Evolutionary conservation across 768 basidiomycete genomes (phyloP), one percentile per base, ranked within the genome.

Genomic region (Auriscalpium vulgare): DNA sequence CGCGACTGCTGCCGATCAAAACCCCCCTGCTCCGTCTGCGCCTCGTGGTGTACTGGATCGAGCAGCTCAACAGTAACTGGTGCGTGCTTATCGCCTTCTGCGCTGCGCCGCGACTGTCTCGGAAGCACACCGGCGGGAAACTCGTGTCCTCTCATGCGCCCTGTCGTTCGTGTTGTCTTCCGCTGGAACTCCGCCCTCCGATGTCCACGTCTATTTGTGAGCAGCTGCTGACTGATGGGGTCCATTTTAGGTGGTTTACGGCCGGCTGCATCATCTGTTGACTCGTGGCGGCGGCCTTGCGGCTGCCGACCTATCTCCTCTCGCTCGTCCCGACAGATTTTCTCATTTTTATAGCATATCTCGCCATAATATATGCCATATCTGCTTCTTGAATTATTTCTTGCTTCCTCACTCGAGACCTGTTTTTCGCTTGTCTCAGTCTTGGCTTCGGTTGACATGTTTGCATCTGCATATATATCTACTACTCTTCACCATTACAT

Each of bases 21-120:
- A 88, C 83, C 53, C 78, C 89, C 0, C 79, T 87, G 29, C 74
- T 97, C 59, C 78, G 95, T 36, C 72, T 98, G 53, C 76, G 87
- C 55, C 76, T 98, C 63, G 87, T 97, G 56, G 89, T 90, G 29
- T 88, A 92, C 65, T 98, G 95, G 95, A 95, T 97, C 64, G 92
- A 97, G 72, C 80, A 82, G 65, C 71, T 89, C 55, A 74, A 78
- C 52, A 74, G 75, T 53, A 75, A 78, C 50, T 84, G 82, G 82
- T 83, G 66, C 60, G 69, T 68, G 29, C 51, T 17, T 46, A 44
- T 44, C 47, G 56, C 40, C 35, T 47, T 6, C 43, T 38, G 37
- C 45, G 59, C 49, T 44, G n/a, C 51, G 50, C 47, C 51, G 45
- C 36, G 46, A 56, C n/a, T 62, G 40, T 4, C 7, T 21, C 21